phyloP scores from a whole-genome alignment of 1,139 yeast species.

The Zygotorulaspora mrakii region DNA sequence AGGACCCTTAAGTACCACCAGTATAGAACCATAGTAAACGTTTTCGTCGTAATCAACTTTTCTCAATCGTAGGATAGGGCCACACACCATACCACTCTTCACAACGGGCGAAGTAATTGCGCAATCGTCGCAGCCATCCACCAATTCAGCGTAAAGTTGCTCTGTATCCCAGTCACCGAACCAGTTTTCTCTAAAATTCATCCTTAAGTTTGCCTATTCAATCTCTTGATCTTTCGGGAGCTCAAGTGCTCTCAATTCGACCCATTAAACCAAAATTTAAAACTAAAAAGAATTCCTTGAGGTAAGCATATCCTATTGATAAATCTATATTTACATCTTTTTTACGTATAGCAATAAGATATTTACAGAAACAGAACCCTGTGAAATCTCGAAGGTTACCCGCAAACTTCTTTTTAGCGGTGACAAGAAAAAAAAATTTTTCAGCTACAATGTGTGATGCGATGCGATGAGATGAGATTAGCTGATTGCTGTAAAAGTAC shows the following conservation, averaged over 20 bases:
- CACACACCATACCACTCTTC: slow-evolving; percentile 45
- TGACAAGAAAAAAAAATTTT: slow-evolving; percentile 11
- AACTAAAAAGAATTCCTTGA: too few species aligned
- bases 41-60: slow-evolving; percentile 48
- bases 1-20: slow-evolving; percentile 38
- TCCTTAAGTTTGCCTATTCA: neutral
- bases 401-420: too few species aligned
- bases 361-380: neutral
- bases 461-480: slow-evolving; percentile 22
- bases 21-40: slow-evolving; percentile 61
- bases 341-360: too few species aligned
- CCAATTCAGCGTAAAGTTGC: slow-evolving; percentile 21
- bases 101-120: slow-evolving; percentile 23
- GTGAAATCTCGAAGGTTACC: neutral
- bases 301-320: too few species aligned
- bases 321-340: too few species aligned
- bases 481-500: too few species aligned
- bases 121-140: slow-evolving; percentile 24
- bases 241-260: too few species aligned
- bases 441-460: too few species aligned
- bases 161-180: slow-evolving; percentile 30
- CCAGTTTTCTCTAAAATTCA: slow-evolving; percentile 17
- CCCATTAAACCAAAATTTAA: too few species aligned
- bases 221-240: neutral
- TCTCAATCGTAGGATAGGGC: slow-evolving; percentile 68